Base-by-base conservation (phyloP, 2,329 filamentous ascomycete species). In the Diplodia scrobiculata region DNA sequence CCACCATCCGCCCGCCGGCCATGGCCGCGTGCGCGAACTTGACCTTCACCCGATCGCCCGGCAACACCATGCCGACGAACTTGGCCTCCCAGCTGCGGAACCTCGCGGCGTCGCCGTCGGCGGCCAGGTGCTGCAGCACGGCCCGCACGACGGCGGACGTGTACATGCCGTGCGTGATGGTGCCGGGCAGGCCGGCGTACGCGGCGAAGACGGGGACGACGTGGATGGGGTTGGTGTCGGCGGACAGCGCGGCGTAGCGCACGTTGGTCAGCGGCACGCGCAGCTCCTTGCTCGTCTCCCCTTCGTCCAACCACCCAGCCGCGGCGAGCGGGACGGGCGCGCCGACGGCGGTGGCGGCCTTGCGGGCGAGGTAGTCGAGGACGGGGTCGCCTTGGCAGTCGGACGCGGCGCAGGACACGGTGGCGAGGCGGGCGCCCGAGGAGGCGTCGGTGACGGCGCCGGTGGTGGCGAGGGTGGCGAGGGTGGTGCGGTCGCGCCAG, bases 91-190 rank as follows among this genome's bases (percentile, higher is more conserved):
- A 79, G 17, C 70, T 70, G 21, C 71, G 38, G 38, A 32, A n/a
- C 0, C 54, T 13, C 13, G 21, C 21, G 21, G 21, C 21, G 21
- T 25, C 72, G 1, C 25, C 63, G 2, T 38, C 63, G 29, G 25
- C 38, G 2, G 41, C 41, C 9, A n/a, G 4, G 11, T 36, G 25
- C 27, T 76, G 72, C 1, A 76, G 60, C 0, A 76, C 66, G 4
- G 67, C 67, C 6, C 77, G 72, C 5, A 77, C 72, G 9, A 71
- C 71, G 2, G 76, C 75, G 19, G 70, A 72, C 14, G 72, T 75
- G 63, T 76, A 75, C 78, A 81, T 80, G 65, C 79, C 79, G 68
- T 81, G 79, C 14, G 74, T 77, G 38, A 81, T 78, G 2, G 75
- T 74, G 17, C 75, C 76, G 3, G 79, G 78, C 7, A 80, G 71